Evolutionary conservation across 2,329 filamentous ascomycete genomes (phyloP), one percentile per base, ranked within the genome.

Genomic region (Dothideomycetes sp.): DNA sequence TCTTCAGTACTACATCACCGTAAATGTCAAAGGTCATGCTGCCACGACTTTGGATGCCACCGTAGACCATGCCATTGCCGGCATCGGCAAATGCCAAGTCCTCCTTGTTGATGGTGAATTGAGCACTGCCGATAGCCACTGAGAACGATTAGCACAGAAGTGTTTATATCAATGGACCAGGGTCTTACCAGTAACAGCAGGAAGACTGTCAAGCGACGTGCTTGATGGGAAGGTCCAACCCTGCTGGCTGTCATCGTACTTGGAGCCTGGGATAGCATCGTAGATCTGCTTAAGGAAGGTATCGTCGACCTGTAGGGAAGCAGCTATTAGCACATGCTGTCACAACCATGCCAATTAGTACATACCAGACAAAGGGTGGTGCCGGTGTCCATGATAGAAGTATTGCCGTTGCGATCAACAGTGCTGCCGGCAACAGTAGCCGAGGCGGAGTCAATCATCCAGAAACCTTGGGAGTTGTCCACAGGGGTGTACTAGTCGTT

Each of bases 381-480:
- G 40, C 79, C 81, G 0, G 81, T 85, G 55, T 85, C 81, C 24
- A 73, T 75, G 48, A 85, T 83, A 34, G 80, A 78, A 19, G 64
- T 77, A 59, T 84, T 84, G 35, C 65, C 67, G 3, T 61, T 53
- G 8, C 70, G 65, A 1, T 59, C 36, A 19, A 78, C 57, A 1
- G 61, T 63, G 44, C 71, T 64, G 41, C 73, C 77, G 47, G 75
- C 75, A 46, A 85, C 63, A 1, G 65, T 68, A 16, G 69, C 69
- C 0, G 70, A 72, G 5, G 67, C 59, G 1, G 77, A 81, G 4
- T 66, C 53, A 53, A 84, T 75, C 56, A 71, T 63, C 81, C 80
- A 86, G 63, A 82, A 83, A 16, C 81, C 81, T 40, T 75, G 58
- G 1, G 67, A 71, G 42, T 71, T 76, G 59, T 84, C 75, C 36